These are phyloP conservation scores for Coniella vitis DNA, from an alignment of 2,329 filamentous ascomycete genomes.

Conservation along the genomic window DNA sequence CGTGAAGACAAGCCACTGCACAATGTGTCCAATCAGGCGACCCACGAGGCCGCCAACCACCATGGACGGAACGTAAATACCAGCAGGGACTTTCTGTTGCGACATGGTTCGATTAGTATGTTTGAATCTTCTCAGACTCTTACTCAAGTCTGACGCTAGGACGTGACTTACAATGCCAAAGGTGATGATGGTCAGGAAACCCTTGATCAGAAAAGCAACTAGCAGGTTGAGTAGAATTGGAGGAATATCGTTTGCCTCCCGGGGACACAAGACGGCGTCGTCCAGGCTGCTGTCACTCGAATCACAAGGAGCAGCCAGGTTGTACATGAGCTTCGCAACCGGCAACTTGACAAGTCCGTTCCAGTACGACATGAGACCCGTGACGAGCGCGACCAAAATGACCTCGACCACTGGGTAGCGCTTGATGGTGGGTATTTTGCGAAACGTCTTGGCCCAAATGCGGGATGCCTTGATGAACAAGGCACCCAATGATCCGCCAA, in stretches of 20 bases:
- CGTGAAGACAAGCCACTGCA: conserved; percentile 73
- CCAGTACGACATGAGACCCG: conserved; percentile 86
- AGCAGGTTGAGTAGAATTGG: conserved; percentile 64
- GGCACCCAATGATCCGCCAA: conserved; percentile 80
- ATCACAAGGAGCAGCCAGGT: conserved; percentile 83
- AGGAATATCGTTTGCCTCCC: conserved; percentile 67
- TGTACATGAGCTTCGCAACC: conserved; percentile 84
- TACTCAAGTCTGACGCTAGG: too few relatives aligned
- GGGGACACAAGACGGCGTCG: conserved; percentile 70
- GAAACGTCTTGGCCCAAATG: conserved; percentile 83
- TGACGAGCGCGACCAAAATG: conserved; percentile 75
- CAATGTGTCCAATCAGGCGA: conserved; percentile 75
- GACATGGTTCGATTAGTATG: not conserved
- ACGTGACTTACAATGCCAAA: conserved; percentile 67
- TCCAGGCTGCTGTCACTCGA: conserved; percentile 56
- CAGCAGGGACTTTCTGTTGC: conserved; percentile 75
- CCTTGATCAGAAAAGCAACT: conserved; percentile 82
- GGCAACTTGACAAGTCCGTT: conserved; percentile 83
- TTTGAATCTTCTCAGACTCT: too few relatives aligned
- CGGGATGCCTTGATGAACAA: conserved; percentile 95
- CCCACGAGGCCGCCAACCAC: conserved; percentile 92
- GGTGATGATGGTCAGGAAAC: conserved; percentile 78
- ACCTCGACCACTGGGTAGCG: conserved; percentile 81
- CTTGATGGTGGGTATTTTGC: conserved; percentile 75
- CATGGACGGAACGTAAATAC: conserved; percentile 98